These are phyloP conservation scores for Phytomonas sp. DNA, from an alignment of 208 protist species.

Conservation along the genomic window DNA sequence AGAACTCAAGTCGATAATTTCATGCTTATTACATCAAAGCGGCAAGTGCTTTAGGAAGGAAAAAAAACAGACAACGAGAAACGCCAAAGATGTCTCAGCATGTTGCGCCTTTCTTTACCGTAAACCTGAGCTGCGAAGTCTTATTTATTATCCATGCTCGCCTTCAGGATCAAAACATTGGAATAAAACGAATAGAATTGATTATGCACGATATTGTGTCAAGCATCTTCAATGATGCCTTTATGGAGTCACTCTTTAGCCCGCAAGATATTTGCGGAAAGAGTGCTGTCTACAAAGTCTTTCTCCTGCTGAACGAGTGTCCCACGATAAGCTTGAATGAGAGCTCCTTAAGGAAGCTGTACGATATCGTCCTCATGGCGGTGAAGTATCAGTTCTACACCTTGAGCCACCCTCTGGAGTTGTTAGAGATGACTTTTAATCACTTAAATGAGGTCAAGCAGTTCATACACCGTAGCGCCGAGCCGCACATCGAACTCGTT, in stretches of 20 bases:
- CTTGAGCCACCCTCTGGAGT: slow-evolving; percentile 67
- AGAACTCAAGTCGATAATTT: too few species aligned
- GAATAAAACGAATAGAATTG: slow-evolving; percentile 23
- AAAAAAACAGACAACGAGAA: too few species aligned
- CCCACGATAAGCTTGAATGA: slow-evolving; percentile 84
- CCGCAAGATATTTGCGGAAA: slow-evolving; percentile 75
- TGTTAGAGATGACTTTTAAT: slow-evolving; percentile 82
- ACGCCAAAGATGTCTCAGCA: slow-evolving; percentile 38
- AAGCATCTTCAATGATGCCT: slow-evolving; percentile 64
- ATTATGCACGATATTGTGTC: slow-evolving; percentile 71
- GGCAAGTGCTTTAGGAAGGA: too few species aligned
- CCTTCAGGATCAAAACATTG: slow-evolving; percentile 74
- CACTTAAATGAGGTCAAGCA: slow-evolving; percentile 63
- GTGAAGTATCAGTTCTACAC: slow-evolving; percentile 87
- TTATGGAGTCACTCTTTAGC: slow-evolving; percentile 80
- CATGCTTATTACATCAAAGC: too few species aligned
- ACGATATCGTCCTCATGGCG: slow-evolving; percentile 90
- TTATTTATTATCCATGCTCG: slow-evolving; percentile 88
- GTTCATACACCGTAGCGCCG: slow-evolving; percentile 20
- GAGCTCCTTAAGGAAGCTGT: slow-evolving; percentile 87
- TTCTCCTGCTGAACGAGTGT: slow-evolving; percentile 67
- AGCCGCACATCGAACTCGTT: slow-evolving; percentile 16
- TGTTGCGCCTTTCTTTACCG: slow-evolving; percentile 80
- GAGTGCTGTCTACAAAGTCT: slow-evolving; percentile 51
- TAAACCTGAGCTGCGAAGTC: slow-evolving; percentile 92